Base-by-base conservation (phyloP, 2,329 filamentous ascomycete species). In the Epicoccum sorghinum region DNA sequence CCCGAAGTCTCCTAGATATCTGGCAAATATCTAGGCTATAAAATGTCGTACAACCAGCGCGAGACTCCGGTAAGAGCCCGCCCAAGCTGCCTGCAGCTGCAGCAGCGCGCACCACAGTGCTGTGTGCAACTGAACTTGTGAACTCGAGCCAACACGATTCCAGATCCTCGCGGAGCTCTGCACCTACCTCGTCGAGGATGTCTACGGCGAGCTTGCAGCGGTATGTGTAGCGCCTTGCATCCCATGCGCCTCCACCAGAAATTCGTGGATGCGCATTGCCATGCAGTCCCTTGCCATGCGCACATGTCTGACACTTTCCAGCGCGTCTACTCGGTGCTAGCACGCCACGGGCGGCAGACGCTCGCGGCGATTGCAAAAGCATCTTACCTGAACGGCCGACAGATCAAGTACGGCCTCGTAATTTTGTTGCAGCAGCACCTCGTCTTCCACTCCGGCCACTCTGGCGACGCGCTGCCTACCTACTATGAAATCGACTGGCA, bases 341-440 rank as follows among this genome's bases (percentile, higher is more conserved):
- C 92, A 62, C 87, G 86, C 64, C 85, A 89, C 74, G 95, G 95
- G 60, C 87, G 93, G 65, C 87, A 92, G 45, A 84, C 86, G 24
- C 81, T 93, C 54, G 75, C 81, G 46, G 86, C 88, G 58, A 80
- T 99, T 29, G 83, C 82, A 37, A 86, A 88, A 46, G 83, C 89
- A 69, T 92, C 90, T 18, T 85, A 86, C 44, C 83, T 97, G 45
- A 85, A 84, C 49, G 81, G 84, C n/a, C 85, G 86, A 47, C 88
- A 96, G 70, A 79, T 96, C 60, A 89, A 88, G 66, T 87, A 93
- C 76, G 92, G 89, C 18, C 82, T 99, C 46, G 87, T 87, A 47
- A 88, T 95, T 29, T 86, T 98, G 60, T 84, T 96, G 37, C 93
- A 98, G 72, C 90, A 96, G 71, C 91, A 93, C 69, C 84, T 98